Percentiles rank a stretch among this genome's conserved stretches.
These are phyloP conservation scores for Pichia sp. DNA, from an alignment of 1,139 yeast genomes.

Conservation along the genomic window DNA sequence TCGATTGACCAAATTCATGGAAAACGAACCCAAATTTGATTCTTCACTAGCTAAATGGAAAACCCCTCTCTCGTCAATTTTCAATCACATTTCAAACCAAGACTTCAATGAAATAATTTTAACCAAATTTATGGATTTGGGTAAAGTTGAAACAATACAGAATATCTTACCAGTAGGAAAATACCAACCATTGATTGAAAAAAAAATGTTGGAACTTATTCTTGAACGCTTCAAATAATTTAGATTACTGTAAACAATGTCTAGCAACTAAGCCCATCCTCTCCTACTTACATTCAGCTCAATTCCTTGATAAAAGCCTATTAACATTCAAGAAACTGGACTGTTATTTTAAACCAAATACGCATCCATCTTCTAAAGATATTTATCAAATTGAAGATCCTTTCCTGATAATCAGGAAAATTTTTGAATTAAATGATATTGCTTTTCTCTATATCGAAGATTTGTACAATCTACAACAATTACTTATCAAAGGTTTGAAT, in stretches of 20 bases:
- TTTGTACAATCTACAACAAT: constrained; percentile 36
- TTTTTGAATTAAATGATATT: constrained; percentile 49
- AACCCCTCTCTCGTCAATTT: constrained; percentile 28
- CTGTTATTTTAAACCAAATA: constrained; percentile 30
- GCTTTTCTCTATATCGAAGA: constrained; percentile 45
- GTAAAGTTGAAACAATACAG: constrained; percentile 32
- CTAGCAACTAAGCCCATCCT: constrained; percentile 26
- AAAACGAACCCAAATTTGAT: constrained; percentile 22
- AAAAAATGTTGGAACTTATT: constrained; percentile 50
- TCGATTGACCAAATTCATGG: constrained; percentile 21
- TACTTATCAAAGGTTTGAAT: constrained; percentile 33
- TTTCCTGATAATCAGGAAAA: constrained; percentile 31
- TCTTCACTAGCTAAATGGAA: constrained; percentile 31
- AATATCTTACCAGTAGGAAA: constrained; percentile 14
- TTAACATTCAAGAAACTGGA: constrained; percentile 30
- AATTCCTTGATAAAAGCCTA: constrained; percentile 34
- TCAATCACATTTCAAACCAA: constrained; percentile 24
- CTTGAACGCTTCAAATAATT: constrained; percentile 40
- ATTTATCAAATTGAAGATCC: constrained; percentile 30
- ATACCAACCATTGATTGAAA: constrained; percentile 20
- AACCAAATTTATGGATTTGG: constrained; percentile 34
- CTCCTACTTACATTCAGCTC: constrained; percentile 14
- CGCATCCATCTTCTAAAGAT: constrained; percentile 34
- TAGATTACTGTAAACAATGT: constrained; percentile 36
- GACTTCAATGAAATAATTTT: constrained; percentile 33